phyloP scores from a whole-genome alignment of 1,139 yeast genomes.

The Blastobotrys malaysiensis region DNA sequence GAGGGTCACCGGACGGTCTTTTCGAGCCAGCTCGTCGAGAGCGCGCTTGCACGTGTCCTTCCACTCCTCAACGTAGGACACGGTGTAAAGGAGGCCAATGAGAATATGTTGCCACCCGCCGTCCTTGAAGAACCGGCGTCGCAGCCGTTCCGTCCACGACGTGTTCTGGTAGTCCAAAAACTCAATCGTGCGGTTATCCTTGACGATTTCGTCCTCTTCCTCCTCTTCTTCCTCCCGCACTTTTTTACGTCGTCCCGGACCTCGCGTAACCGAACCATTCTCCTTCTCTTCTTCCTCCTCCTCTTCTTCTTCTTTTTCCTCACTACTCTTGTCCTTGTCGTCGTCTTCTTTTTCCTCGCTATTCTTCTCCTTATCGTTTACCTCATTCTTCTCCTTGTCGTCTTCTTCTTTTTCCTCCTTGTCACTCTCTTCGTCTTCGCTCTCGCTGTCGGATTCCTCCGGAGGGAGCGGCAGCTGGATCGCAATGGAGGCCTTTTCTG shows the following conservation, averaged over 20 bases:
- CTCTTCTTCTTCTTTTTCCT: slow-evolving; percentile 15
- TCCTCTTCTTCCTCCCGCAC: slow-evolving; percentile 24
- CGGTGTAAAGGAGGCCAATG: slow-evolving; percentile 56
- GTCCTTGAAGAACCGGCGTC: slow-evolving; percentile 69
- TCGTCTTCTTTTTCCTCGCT: slow-evolving; percentile 23
- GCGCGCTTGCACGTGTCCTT: slow-evolving; percentile 43
- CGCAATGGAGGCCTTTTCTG: slow-evolving; percentile 28
- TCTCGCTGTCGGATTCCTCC: slow-evolving; percentile 14
- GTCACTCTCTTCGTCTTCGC: slow-evolving; percentile 26
- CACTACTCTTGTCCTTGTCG: no score
- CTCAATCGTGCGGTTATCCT: slow-evolving; percentile 29
- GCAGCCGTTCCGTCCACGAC: slow-evolving; percentile 73
- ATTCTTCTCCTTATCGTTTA: not conserved
- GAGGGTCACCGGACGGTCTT: slow-evolving; percentile 45
- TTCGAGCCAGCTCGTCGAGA: slow-evolving; percentile 53
- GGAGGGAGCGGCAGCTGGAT: slow-evolving; percentile 41
- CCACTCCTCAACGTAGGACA: slow-evolving; percentile 56
- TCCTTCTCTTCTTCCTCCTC: slow-evolving; percentile 22
- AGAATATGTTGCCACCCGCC: slow-evolving; percentile 82
- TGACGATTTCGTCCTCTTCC: slow-evolving; percentile 12
- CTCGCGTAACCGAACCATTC: slow-evolving; percentile 16
- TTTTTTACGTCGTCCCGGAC: slow-evolving; percentile 13
- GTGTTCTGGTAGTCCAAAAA: slow-evolving; percentile 56
- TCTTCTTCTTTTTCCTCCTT: slow-evolving; percentile 32
- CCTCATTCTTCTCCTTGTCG: slow-evolving; percentile 16